Conservation (phyloP, 345 rosid genomes). For the Camelina sativa region DNA sequence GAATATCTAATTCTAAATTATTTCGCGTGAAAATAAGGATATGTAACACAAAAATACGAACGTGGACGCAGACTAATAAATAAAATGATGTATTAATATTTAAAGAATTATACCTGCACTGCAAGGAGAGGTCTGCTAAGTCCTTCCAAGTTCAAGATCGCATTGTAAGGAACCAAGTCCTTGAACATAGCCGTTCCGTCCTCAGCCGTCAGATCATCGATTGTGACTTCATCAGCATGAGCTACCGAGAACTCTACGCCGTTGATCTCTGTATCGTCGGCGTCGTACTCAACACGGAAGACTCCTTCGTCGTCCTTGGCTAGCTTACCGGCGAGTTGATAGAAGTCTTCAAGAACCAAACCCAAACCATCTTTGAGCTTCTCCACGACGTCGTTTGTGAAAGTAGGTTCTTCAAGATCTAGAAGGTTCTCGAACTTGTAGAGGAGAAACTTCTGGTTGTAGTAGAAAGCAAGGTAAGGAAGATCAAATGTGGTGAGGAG, state of each 20-base stretch:
- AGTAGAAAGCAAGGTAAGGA: conserved; percentile 80
- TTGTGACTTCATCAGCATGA: conserved; percentile 55
- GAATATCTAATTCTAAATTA: too few species aligned
- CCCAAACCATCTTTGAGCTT: conserved; percentile 76
- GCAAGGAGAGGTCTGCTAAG: conserved; percentile 67
- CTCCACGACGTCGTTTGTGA: conserved; percentile 52
- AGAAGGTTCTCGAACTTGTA: conserved; percentile 52
- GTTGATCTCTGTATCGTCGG: conserved; percentile 51
- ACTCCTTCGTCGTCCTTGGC: conserved; percentile 86
- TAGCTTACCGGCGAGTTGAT: conserved; percentile 82
- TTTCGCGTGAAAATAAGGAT: too few species aligned
- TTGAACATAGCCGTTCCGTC: conserved; percentile 60
- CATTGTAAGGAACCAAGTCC: conserved; percentile 74
- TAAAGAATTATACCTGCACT: conserved; percentile 62
- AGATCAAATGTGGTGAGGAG: conserved; percentile 87
- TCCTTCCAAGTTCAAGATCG: conserved; percentile 79
- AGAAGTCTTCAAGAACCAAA: conserved; percentile 71
- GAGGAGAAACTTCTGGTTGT: conserved; percentile 88
- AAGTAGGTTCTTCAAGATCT: conserved; percentile 36
- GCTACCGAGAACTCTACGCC: conserved; percentile 87
- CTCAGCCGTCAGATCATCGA: conserved; percentile 70
- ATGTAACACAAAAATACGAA: too few species aligned
- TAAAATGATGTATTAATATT: neutral
- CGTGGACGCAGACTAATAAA: too few species aligned
- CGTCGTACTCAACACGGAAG: conserved; percentile 75